Conservation (phyloP, 345 rosid species). For the Anacardium occidentale region DNA sequence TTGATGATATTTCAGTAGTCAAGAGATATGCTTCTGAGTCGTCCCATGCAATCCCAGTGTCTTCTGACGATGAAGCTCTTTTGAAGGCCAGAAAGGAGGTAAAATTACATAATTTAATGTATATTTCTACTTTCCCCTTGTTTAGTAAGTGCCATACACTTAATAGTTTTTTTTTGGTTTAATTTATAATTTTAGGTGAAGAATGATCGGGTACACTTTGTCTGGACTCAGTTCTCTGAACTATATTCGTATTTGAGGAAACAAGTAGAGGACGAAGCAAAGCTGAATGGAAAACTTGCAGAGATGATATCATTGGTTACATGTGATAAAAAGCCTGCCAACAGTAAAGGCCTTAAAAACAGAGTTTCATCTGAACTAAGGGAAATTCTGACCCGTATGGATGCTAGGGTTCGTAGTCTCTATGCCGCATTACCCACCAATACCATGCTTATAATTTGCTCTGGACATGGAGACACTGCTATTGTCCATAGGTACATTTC, state of each 20-base stretch:
- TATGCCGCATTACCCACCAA: slow-evolving; percentile 66
- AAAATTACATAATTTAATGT: slow-evolving; percentile 8
- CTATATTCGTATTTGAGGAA: slow-evolving; percentile 60
- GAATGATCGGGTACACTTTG: slow-evolving; percentile 62
- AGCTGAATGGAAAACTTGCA: slow-evolving; percentile 64
- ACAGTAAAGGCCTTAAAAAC: slow-evolving; percentile 43
- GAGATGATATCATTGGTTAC: slow-evolving; percentile 78
- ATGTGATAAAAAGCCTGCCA: slow-evolving; percentile 47
- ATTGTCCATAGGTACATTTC: slow-evolving; percentile 63
- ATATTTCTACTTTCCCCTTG: background rate
- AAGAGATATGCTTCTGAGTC: slow-evolving; percentile 73
- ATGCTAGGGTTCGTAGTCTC: slow-evolving; percentile 51
- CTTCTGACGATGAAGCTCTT: slow-evolving; percentile 77
- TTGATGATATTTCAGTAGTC: slow-evolving; percentile 66
- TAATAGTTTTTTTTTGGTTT: slow-evolving; percentile 15
- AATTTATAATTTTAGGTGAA: slow-evolving; percentile 49
- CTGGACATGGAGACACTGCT: slow-evolving; percentile 95
- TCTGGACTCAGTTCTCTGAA: slow-evolving; percentile 93
- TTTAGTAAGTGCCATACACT: background rate
- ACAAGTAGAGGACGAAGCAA: slow-evolving; percentile 60
- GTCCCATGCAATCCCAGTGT: slow-evolving; percentile 75
- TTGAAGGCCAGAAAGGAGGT: slow-evolving; percentile 82
- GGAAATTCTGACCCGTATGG: slow-evolving; percentile 54
- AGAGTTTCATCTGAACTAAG: slow-evolving; percentile 51
- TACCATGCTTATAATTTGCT: slow-evolving; percentile 84